A percentile compares a stretch with the other conserved stretches of the same genome.
These are phyloP conservation scores for Orbilia blumenaviensis DNA, from an alignment of 2,329 filamentous ascomycete genomes.

Conservation along the genomic window DNA sequence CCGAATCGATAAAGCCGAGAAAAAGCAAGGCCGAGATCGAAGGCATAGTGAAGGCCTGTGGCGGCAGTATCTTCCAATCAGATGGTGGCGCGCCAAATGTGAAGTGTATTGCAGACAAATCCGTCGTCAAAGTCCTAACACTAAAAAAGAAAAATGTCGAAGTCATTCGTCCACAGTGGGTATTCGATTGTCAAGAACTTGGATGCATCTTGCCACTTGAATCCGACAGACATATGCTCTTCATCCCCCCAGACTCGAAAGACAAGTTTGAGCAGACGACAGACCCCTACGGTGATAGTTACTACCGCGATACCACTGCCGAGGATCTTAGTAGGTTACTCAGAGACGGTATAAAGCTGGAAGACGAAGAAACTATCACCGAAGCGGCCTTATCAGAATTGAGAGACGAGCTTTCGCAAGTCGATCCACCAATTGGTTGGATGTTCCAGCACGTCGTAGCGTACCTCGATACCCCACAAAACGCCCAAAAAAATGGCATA, in stretches of 20 bases:
- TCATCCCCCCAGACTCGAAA: conserved; percentile 73
- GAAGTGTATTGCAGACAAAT: conserved; percentile 79
- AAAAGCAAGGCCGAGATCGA: conserved; percentile 86
- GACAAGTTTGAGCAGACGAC: conserved; percentile 70
- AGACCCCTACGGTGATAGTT: conserved; percentile 85
- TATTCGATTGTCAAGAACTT: conserved; percentile 77
- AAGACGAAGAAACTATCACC: conserved; percentile 35
- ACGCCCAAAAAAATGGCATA: conserved; percentile 39
- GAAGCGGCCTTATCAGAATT: conserved; percentile 53
- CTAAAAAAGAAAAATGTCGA: conserved; percentile 74
- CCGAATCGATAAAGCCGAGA: conserved; percentile 73
- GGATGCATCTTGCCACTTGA: conserved; percentile 73
- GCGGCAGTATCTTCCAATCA: conserved; percentile 80
- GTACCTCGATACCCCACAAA: conserved; percentile 61
- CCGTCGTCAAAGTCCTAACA: conserved; percentile 81
- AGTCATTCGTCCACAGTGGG: conserved; percentile 82
- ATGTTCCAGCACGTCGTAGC: conserved; percentile 65
- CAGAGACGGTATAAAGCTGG: conserved; percentile 30
- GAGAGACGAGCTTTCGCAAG: conserved; percentile 57
- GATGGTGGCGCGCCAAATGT: conserved; percentile 71
- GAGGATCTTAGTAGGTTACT: conserved; percentile 45
- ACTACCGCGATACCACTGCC: conserved; percentile 72
- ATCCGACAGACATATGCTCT: conserved; percentile 67
- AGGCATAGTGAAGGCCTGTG: conserved; percentile 80
- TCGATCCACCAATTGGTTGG: conserved; percentile 61